Conservation (phyloP, 2,329 filamentous ascomycete species). For the Alternaria sp. region DNA sequence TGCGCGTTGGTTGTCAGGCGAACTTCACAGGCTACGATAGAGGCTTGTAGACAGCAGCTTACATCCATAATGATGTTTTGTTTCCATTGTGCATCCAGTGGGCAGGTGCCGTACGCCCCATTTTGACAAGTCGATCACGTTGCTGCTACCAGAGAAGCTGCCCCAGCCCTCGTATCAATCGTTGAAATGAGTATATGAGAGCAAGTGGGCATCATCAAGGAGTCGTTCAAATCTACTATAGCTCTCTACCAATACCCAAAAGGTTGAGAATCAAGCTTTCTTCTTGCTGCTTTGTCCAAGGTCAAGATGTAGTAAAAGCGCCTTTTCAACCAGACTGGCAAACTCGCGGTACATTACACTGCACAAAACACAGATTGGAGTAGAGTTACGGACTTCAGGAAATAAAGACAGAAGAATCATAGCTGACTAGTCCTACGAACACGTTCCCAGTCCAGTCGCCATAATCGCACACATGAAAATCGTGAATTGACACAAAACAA, state of each 20-base stretch:
- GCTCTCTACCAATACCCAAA: background rate
- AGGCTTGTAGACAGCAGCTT: background rate
- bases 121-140: background rate
- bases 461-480: background rate
- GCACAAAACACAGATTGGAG: background rate
- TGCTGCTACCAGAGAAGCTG: background rate
- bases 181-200: background rate
- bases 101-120: background rate
- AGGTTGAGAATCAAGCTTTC: background rate
- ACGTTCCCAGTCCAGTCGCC: background rate
- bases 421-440: background rate
- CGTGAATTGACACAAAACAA: background rate
- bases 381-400: background rate
- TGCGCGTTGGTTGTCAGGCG: background rate
- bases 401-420: background rate
- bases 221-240: background rate
- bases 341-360: background rate
- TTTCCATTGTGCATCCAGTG: background rate
- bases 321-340: background rate
- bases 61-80: background rate
- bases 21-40: background rate
- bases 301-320: background rate
- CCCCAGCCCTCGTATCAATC: background rate
- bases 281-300: background rate
- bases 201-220: background rate